Evolutionary conservation across 2,329 filamentous ascomycete genomes (phyloP).

Genomic region (Talaromyces sp.): DNA sequence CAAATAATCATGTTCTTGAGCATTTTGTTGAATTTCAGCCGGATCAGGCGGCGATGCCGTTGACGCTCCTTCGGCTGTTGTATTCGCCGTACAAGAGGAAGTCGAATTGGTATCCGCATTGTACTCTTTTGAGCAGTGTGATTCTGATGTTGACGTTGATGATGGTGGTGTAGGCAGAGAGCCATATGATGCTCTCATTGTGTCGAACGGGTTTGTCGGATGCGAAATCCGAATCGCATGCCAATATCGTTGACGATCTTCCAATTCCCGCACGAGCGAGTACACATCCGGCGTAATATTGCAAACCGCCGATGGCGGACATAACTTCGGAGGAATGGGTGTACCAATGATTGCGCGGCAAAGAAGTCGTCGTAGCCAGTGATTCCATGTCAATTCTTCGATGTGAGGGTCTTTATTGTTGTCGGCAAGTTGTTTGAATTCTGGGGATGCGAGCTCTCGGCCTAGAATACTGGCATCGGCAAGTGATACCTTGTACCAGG

Average conservation of each 20-base stretch:
- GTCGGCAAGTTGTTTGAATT: slow-evolving; percentile 25
- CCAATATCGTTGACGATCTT: slow-evolving; percentile 40
- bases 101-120: background rate
- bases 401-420: slow-evolving; percentile 22
- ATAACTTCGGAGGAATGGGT: slow-evolving; percentile 20
- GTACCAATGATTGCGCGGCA: slow-evolving; percentile 34
- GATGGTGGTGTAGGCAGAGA: background rate
- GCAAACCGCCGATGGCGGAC: slow-evolving; percentile 21
- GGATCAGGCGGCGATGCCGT: background rate
- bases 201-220: background rate
- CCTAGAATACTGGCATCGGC: slow-evolving; percentile 34
- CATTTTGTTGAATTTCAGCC: slow-evolving; percentile 8
- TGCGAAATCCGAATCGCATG: slow-evolving; percentile 24
- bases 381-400: slow-evolving; percentile 29
- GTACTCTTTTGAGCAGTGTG: background rate
- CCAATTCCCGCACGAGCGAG: slow-evolving; percentile 37
- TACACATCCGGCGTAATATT: slow-evolving; percentile 32
- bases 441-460: slow-evolving; percentile 28
- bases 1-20: slow-evolving; percentile 27
- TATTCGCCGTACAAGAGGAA: background rate
- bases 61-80: background rate
- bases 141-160: background rate
- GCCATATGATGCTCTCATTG: background rate
- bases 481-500: slow-evolving; percentile 39
- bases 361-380: slow-evolving; percentile 36